Evolutionary conservation across 306 rosid species (phyloP).

Genomic region (Prunus fruticosa): DNA sequence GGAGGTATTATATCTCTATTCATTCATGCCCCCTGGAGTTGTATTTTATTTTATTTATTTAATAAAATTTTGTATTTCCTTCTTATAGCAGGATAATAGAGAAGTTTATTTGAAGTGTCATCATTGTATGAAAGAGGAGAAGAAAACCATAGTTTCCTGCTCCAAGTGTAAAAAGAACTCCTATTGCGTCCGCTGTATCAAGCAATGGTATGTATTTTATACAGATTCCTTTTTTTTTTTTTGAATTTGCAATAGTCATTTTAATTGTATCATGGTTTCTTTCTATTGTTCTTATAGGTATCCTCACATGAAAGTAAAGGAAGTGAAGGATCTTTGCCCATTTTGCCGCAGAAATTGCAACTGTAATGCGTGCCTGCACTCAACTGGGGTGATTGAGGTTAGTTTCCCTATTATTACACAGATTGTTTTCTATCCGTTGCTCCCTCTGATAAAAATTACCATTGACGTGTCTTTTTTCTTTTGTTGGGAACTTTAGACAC

Average conservation of each 20-base stretch:
- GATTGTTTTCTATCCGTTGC: slow-evolving; percentile 3
- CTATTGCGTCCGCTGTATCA: slow-evolving; percentile 62
- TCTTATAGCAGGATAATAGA: slow-evolving; percentile 31
- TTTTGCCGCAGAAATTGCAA: slow-evolving; percentile 68
- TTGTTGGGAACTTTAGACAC: slow-evolving; percentile 44
- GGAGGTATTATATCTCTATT: slow-evolving; percentile 28
- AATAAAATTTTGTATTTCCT: slow-evolving; percentile 10
- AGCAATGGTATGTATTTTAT: slow-evolving; percentile 51
- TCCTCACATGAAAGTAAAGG: slow-evolving; percentile 50
- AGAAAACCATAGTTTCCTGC: slow-evolving; percentile 45
- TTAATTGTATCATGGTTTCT: slow-evolving; percentile 19
- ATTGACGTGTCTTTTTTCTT: neutral
- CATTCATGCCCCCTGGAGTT: slow-evolving; percentile 3
- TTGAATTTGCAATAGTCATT: neutral
- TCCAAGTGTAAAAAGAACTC: slow-evolving; percentile 47
- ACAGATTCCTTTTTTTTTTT: neutral
- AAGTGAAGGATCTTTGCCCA: slow-evolving; percentile 57
- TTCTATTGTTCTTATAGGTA: slow-evolving; percentile 46
- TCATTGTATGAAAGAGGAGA: slow-evolving; percentile 65
- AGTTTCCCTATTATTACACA: slow-evolving; percentile 12
- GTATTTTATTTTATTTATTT: neutral
- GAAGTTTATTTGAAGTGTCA: slow-evolving; percentile 48
- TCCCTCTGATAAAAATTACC: neutral
- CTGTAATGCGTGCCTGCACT: slow-evolving; percentile 72
- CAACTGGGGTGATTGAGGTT: slow-evolving; percentile 65